Percentiles rank a stretch among this genome's conserved stretches.
Conservation (phyloP, 148 eudicot genomes). For the Camellia lanceoleosa region DNA sequence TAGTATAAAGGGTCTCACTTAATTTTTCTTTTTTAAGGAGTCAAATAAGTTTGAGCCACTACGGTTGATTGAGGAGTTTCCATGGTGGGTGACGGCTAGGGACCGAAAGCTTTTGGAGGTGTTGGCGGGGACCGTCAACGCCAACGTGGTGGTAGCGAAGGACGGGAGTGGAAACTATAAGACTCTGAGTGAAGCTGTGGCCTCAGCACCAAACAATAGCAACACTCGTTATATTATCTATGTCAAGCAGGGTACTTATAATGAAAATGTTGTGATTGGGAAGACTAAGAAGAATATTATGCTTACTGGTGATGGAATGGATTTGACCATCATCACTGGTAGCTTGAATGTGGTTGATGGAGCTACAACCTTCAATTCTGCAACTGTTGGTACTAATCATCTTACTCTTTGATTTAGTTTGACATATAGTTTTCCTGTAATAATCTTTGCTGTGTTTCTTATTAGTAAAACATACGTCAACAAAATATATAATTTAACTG, state of each 20-base stretch:
- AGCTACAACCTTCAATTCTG: not conserved
- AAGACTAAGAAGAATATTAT: not conserved
- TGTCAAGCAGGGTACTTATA: not conserved
- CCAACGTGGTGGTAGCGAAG: not conserved
- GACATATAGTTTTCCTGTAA: too few species aligned
- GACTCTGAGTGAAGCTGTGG: not conserved
- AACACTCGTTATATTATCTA: not conserved
- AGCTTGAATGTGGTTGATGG: not conserved
- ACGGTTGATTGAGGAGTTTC: not conserved
- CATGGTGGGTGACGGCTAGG: not conserved
- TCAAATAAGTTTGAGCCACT: too few species aligned
- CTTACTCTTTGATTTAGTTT: not conserved
- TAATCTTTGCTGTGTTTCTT: too few species aligned
- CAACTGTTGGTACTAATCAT: not conserved
- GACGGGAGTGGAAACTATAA: not conserved
- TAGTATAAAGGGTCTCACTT: too few species aligned
- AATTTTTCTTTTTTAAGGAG: too few species aligned
- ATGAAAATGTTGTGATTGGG: not conserved
- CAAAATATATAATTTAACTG: too few species aligned
- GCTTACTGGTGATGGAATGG: not conserved
- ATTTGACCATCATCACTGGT: not conserved
- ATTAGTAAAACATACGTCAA: too few species aligned
- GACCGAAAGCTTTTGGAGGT: not conserved
- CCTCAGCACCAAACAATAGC: not conserved
- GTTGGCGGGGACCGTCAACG: not conserved